Conservation (phyloP, 2,329 filamentous ascomycete species). For the Colletotrichum sp. region DNA sequence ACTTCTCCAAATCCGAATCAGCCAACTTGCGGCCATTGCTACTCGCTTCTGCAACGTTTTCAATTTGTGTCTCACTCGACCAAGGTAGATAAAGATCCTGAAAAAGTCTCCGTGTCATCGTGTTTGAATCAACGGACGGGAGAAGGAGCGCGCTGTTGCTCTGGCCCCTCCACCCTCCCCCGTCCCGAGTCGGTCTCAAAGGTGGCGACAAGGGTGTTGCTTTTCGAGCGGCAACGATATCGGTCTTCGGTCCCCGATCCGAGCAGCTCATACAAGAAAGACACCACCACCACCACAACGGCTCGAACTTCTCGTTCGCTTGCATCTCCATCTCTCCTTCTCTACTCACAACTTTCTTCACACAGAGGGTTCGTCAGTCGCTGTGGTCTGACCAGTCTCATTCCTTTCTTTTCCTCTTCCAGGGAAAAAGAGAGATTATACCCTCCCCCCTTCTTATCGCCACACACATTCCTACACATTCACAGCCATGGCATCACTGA, state of each 20-base stretch:
- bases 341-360: neutral
- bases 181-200: neutral
- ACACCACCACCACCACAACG: neutral
- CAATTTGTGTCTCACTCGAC: neutral
- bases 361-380: neutral
- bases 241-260: conserved; percentile 14
- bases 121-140: neutral
- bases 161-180: neutral
- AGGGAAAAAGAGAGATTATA: neutral
- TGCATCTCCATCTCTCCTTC: neutral
- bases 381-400: neutral
- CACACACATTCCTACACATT: neutral
- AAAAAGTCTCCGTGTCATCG: neutral
- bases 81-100: neutral
- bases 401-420: neutral
- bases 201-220: conserved; percentile 18
- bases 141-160: neutral
- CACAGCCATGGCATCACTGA: conserved; percentile 21
- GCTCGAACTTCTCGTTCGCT: neutral
- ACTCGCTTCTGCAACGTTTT: neutral
- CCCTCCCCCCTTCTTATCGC: neutral
- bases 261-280: conserved; percentile 3
- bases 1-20: neutral
- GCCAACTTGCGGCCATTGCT: neutral
- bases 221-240: conserved; percentile 14